phyloP scores from a whole-genome alignment of 805 yeast genomes.

The Teunomyces pallodes region DNA sequence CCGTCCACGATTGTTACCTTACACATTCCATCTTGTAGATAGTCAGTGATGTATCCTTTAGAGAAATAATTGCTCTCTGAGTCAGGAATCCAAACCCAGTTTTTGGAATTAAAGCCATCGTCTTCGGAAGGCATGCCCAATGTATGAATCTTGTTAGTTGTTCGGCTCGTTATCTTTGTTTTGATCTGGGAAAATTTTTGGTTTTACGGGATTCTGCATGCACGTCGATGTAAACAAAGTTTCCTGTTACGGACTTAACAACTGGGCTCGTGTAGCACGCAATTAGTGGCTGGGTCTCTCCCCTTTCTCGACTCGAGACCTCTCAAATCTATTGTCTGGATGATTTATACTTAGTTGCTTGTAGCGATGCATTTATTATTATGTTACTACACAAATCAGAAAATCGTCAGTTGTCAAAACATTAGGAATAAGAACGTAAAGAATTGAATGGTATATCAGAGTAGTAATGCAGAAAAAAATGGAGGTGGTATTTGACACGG shows the following conservation, averaged over 20 bases:
- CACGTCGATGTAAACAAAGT: background rate
- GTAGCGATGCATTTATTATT: background rate
- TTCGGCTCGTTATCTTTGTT: background rate
- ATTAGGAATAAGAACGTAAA: background rate
- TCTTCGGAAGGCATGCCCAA: slow-evolving; percentile 18
- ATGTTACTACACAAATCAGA: background rate
- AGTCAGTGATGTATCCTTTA: slow-evolving; percentile 57
- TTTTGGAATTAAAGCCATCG: slow-evolving; percentile 41
- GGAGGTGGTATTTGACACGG: background rate
- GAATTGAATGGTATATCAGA: slow-evolving; percentile 1
- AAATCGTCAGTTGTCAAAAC: background rate
- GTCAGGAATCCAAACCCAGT: slow-evolving; percentile 81
- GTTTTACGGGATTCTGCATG: slow-evolving; percentile 1
- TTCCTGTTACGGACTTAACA: background rate
- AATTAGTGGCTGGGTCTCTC: no score
- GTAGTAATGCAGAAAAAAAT: slow-evolving; percentile 2
- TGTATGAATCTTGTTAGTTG: background rate
- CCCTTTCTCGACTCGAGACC: no score
- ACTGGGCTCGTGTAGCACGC: background rate
- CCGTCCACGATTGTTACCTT: slow-evolving; percentile 37
- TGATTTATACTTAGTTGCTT: background rate
- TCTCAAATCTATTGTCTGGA: no score
- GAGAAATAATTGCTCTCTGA: slow-evolving; percentile 48
- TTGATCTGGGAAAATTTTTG: slow-evolving; percentile 2
- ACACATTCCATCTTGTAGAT: slow-evolving; percentile 32